A percentile compares a stretch with the other conserved stretches of the same genome.
Evolutionary conservation across 1,284 basidiomycete species (phyloP).

Genomic region (Cryptococcus wingfieldii): DNA sequence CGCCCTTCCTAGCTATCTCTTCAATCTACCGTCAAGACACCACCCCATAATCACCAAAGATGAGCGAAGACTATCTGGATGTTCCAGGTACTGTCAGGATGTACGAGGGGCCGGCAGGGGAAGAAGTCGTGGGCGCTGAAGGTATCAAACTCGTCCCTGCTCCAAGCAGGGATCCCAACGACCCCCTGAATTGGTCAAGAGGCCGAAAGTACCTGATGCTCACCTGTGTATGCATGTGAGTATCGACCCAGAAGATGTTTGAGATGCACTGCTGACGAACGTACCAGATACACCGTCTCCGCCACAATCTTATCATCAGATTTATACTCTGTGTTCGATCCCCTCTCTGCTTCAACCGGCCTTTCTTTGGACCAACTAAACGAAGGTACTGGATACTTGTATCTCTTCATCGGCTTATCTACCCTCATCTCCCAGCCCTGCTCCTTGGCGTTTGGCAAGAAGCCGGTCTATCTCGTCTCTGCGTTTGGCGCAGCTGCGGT

Average conservation of each 20-base stretch:
- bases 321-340: conserved; percentile 26
- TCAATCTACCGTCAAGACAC: background rate
- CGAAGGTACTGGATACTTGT: conserved; percentile 25
- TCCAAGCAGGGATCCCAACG: conserved; percentile 16
- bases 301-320: conserved; percentile 11
- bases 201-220: conserved; percentile 19
- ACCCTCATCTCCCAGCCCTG: conserved; percentile 21
- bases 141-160: conserved; percentile 21
- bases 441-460: conserved; percentile 25
- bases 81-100: conserved; percentile 22
- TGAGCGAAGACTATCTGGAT: conserved; percentile 5
- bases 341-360: conserved; percentile 19
- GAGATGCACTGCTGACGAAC: background rate
- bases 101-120: conserved; percentile 15
- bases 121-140: conserved; percentile 6
- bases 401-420: conserved; percentile 21
- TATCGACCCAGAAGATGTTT: background rate
- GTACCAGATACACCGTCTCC: conserved; percentile 12
- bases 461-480: conserved; percentile 21
- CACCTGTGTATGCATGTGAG: conserved; percentile 16
- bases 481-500: conserved; percentile 6
- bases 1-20: background rate
- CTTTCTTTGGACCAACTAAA: conserved; percentile 27
- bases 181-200: conserved; percentile 28
- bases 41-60: background rate